Percentiles rank a stretch among this genome's conserved stretches.
These are phyloP conservation scores for Paragyromitra xinjiangensis DNA, from an alignment of 495 filamentous ascomycete species.

Conservation along the genomic window DNA sequence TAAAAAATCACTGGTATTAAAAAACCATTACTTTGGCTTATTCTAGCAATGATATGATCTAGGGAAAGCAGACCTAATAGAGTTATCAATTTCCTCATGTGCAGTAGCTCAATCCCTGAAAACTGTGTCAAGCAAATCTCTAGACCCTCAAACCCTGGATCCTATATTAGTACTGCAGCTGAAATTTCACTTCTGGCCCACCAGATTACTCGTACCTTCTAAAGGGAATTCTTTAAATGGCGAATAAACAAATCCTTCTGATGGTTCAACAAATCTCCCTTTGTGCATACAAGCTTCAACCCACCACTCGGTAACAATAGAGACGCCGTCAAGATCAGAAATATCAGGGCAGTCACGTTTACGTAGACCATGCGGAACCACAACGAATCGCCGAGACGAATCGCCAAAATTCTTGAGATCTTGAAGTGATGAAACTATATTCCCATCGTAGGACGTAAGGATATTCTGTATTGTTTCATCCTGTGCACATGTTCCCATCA, in stretches of 20 bases:
- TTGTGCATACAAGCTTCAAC: constrained; percentile 84
- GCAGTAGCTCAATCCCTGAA: constrained; percentile 81
- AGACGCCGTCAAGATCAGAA: constrained; percentile 58
- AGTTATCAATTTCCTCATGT: constrained; percentile 76
- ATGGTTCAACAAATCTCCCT: constrained; percentile 74
- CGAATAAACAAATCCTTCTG: constrained; percentile 73
- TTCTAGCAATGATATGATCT: background rate
- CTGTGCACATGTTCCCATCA: constrained; percentile 16
- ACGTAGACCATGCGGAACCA: constrained; percentile 66
- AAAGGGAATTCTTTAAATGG: constrained; percentile 78
- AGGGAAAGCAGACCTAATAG: constrained; percentile 69
- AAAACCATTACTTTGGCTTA: background rate
- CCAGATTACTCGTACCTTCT: constrained; percentile 61
- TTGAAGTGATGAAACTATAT: constrained; percentile 61
- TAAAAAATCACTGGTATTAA: constrained; percentile 10
- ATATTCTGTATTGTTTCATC: constrained; percentile 61
- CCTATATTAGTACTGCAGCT: background rate
- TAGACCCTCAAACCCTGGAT: constrained; percentile 70
- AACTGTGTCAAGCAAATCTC: constrained; percentile 84
- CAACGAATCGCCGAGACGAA: constrained; percentile 62
- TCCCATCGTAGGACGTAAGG: constrained; percentile 66
- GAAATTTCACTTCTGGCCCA: constrained; percentile 2
- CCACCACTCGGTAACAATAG: constrained; percentile 87
- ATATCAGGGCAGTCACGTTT: constrained; percentile 60
- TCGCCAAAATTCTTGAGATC: constrained; percentile 52